Percentiles rank a stretch among this genome's conserved stretches.
Evolutionary conservation across 768 basidiomycete species (phyloP).

Genomic region (Rhizopogon vinicolor): DNA sequence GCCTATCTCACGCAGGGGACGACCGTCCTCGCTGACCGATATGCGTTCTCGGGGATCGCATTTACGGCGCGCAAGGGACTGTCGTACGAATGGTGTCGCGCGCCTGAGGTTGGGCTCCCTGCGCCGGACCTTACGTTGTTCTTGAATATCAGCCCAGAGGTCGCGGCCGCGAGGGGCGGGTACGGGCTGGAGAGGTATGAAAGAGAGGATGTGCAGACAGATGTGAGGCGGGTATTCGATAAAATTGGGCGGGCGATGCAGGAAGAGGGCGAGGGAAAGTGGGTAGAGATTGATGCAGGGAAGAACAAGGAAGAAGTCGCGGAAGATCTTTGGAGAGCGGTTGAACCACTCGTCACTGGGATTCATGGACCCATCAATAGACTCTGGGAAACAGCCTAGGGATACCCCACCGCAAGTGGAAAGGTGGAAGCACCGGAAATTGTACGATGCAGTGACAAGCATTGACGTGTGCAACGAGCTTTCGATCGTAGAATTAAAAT

Average conservation of each 20-base stretch:
- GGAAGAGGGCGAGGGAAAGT: conserved; percentile 25
- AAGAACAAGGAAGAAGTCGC: conserved; percentile 43
- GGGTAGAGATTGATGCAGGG: conserved; percentile 62
- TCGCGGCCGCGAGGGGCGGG: conserved; percentile 65
- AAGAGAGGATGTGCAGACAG: conserved; percentile 66
- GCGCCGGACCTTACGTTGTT: conserved; percentile 86
- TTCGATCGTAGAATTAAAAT: too few relatives aligned
- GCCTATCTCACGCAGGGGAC: conserved; percentile 56
- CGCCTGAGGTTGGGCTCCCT: conserved; percentile 85
- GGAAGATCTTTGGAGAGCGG: conserved; percentile 49
- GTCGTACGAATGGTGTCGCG: conserved; percentile 77
- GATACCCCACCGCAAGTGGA: too few relatives aligned
- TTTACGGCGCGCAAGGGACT: conserved; percentile 74
- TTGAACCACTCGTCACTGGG: conserved; percentile 37
- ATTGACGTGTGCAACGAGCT: neutral
- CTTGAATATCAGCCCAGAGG: conserved; percentile 73
- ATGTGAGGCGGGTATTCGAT: conserved; percentile 58
- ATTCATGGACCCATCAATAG: conserved; percentile 37
- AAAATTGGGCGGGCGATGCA: conserved; percentile 51
- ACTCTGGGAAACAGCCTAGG: conserved; percentile 39
- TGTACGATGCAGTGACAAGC: neutral
- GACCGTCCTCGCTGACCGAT: conserved; percentile 84
- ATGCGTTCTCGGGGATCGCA: conserved; percentile 94
- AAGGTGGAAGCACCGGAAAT: too few relatives aligned
- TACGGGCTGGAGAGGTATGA: conserved; percentile 91